phyloP scores from a whole-genome alignment of 345 rosid species.

The Alliaria petiolata region DNA sequence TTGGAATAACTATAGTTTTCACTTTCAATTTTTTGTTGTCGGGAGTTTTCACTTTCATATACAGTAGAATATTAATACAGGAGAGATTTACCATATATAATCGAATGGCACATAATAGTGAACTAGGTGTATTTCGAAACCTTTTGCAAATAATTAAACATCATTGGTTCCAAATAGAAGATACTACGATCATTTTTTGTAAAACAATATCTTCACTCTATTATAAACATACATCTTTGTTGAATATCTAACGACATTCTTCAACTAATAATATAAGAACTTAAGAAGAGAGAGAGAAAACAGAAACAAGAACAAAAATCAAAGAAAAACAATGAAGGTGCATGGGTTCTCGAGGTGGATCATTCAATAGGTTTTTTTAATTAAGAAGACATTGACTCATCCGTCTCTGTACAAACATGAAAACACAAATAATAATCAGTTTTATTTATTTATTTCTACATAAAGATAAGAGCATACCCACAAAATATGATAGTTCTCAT shows the following conservation, averaged over 20 bases:
- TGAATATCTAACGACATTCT: background rate
- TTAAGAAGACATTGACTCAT: slow-evolving; percentile 25
- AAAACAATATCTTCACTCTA: no score
- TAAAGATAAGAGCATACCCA: background rate
- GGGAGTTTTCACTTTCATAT: no score
- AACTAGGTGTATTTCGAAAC: background rate
- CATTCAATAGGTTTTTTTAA: slow-evolving; percentile 6
- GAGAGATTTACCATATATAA: background rate
- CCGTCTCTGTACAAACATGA: slow-evolving; percentile 9
- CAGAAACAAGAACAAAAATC: slow-evolving; percentile 16
- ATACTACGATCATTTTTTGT: background rate
- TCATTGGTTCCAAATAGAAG: slow-evolving; percentile 13
- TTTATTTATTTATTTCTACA: background rate
- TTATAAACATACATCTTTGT: background rate
- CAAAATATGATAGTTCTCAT: background rate
- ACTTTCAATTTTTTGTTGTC: no score
- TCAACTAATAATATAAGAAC: background rate
- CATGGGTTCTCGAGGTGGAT: slow-evolving; percentile 28
- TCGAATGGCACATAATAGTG: background rate
- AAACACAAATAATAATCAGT: background rate
- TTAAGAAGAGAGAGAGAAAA: background rate
- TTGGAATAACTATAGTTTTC: slow-evolving; percentile 17
- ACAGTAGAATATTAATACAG: background rate
- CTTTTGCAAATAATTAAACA: slow-evolving; percentile 9
- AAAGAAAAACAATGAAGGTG: slow-evolving; percentile 25